Percentiles rank a stretch among this genome's conserved stretches.
Evolutionary conservation across 495 filamentous ascomycete genomes (phyloP).

Genomic region (Astrothelium subdiscretum): DNA sequence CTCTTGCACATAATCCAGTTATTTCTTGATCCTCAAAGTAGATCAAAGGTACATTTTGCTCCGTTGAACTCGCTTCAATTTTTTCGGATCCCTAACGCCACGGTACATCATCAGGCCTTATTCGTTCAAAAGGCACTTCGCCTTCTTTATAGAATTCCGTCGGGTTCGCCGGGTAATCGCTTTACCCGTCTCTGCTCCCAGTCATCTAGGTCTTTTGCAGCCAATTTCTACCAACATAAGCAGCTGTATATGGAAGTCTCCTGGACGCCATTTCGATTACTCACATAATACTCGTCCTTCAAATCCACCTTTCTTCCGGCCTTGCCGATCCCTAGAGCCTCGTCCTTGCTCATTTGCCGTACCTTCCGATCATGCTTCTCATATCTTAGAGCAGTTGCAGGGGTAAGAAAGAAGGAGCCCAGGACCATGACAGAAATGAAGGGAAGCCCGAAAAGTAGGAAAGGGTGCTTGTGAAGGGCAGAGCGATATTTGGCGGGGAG

Average conservation of each 20-base stretch:
- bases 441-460: slow-evolving; percentile 89
- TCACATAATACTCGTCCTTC: slow-evolving; percentile 88
- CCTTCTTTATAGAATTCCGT: slow-evolving; percentile 61
- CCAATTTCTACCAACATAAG: slow-evolving; percentile 49
- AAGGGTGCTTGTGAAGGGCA: slow-evolving; percentile 60
- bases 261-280: slow-evolving; percentile 26
- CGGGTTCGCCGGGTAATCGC: slow-evolving; percentile 74
- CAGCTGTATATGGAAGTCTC: slow-evolving; percentile 3
- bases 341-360: slow-evolving; percentile 66
- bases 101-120: not conserved
- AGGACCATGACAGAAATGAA: slow-evolving; percentile 89
- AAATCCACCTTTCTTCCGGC: slow-evolving; percentile 61
- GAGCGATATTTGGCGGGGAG: slow-evolving; percentile 66
- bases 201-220: slow-evolving; percentile 81
- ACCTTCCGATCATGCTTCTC: slow-evolving; percentile 84
- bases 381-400: slow-evolving; percentile 84
- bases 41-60: not conserved
- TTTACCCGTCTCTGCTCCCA: slow-evolving; percentile 95
- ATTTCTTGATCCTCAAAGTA: not conserved
- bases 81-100: not conserved
- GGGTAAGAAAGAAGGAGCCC: slow-evolving; percentile 87
- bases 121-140: not conserved
- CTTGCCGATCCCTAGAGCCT: slow-evolving; percentile 69
- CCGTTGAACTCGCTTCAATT: not conserved
- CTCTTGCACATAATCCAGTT: not conserved